Conservation (phyloP, 768 basidiomycete genomes). For the Trichaptum fuscoviolaceum region DNA sequence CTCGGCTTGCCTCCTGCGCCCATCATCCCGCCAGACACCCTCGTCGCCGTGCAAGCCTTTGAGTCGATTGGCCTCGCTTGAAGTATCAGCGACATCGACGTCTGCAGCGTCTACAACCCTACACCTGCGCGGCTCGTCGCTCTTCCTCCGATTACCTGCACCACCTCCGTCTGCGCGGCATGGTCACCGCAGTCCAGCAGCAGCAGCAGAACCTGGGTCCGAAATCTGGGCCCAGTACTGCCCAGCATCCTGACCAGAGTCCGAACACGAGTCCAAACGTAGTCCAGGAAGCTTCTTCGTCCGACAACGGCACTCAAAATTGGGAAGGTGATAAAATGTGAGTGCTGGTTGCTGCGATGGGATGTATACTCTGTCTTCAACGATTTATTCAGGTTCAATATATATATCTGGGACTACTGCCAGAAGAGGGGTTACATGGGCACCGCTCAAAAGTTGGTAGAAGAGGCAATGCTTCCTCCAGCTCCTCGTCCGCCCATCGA, state of each 20-base stretch:
- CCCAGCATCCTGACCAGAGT: neutral
- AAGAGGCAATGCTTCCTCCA: constrained; percentile 59
- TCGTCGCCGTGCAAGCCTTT: neutral
- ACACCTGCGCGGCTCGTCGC: constrained; percentile 8
- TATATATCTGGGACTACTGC: constrained; percentile 86
- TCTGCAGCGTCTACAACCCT: constrained; percentile 11
- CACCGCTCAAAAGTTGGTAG: constrained; percentile 61
- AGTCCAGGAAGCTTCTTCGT: constrained; percentile 23
- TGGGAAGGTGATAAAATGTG: constrained; percentile 89
- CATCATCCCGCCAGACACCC: constrained; percentile 9
- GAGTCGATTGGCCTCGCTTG: neutral
- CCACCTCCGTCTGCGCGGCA: constrained; percentile 3
- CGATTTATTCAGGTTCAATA: constrained; percentile 63
- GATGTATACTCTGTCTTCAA: constrained; percentile 4
- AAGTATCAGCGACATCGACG: constrained; percentile 8
- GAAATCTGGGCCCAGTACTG: constrained; percentile 13
- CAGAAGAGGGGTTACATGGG: constrained; percentile 71
- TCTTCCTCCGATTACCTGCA: constrained; percentile 6
- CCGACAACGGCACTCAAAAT: constrained; percentile 31
- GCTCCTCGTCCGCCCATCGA: constrained; percentile 74
- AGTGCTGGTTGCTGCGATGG: constrained; percentile 22
- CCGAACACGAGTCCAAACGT: neutral
- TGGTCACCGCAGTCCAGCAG: neutral
- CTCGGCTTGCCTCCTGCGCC: constrained; percentile 13
- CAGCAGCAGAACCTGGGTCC: constrained; percentile 10